These are phyloP conservation scores for Xanthoconium separans DNA, from an alignment of 1,284 basidiomycete genomes.

Conservation along the genomic window DNA sequence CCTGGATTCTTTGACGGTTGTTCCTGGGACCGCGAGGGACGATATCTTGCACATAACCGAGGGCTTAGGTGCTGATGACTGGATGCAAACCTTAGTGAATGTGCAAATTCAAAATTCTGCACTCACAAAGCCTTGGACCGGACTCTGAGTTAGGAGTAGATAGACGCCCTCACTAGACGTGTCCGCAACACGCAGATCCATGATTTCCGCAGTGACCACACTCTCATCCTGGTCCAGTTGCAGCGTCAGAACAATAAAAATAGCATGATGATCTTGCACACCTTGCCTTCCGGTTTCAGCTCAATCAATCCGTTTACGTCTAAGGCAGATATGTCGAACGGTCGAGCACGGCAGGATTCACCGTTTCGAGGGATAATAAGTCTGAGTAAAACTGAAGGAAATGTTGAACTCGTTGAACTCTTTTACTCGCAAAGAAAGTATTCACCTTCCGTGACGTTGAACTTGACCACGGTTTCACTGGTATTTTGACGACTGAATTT, in stretches of 20 bases:
- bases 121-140: conserved; percentile 53
- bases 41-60: conserved; percentile 68
- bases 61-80: conserved; percentile 49
- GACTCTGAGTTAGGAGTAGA: conserved; percentile 50
- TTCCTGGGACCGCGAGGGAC: conserved; percentile 63
- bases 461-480: conserved; percentile 52
- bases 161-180: conserved; percentile 36
- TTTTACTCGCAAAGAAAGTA: neutral
- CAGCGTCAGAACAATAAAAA: conserved; percentile 8
- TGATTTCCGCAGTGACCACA: conserved; percentile 58
- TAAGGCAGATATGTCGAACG: conserved; percentile 60
- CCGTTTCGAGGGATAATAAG: conserved; percentile 42
- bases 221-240: conserved; percentile 61
- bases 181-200: conserved; percentile 60
- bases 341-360: conserved; percentile 30
- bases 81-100: conserved; percentile 3
- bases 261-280: conserved; percentile 30
- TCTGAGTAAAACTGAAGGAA: conserved; percentile 40
- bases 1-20: conserved; percentile 77
- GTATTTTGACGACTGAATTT: conserved; percentile 25
- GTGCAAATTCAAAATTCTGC: neutral
- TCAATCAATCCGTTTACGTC: conserved; percentile 69
- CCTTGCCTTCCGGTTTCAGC: conserved; percentile 68
- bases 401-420: neutral
- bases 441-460: conserved; percentile 58